A percentile compares a stretch with the other conserved stretches of the same genome.
These are phyloP conservation scores for Lactifluus rugatus DNA, from an alignment of 768 basidiomycete species.

Conservation along the genomic window DNA sequence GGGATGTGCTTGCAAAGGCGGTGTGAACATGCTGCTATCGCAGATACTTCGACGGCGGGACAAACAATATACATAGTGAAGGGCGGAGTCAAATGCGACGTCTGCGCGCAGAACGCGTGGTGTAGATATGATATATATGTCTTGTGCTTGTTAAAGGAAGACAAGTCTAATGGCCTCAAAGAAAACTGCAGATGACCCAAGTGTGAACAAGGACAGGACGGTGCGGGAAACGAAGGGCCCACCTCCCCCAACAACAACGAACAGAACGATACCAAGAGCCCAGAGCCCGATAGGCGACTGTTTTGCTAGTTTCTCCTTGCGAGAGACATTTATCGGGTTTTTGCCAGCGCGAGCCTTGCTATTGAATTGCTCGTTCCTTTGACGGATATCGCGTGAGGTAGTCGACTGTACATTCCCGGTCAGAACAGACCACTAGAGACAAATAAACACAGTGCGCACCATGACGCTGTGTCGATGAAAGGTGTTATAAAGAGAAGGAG, in stretches of 20 bases:
- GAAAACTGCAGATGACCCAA: conserved; percentile 38
- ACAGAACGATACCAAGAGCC: conserved; percentile 64
- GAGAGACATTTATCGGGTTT: conserved; percentile 62
- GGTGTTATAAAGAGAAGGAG: conserved; percentile 1
- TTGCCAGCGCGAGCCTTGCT: conserved; percentile 64
- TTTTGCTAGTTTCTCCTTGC: conserved; percentile 61
- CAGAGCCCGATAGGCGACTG: conserved; percentile 66
- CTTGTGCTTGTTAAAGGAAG: conserved; percentile 40
- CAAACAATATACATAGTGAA: not conserved
- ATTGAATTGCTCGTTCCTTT: conserved; percentile 74
- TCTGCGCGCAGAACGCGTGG: not conserved
- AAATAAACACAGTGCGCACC: not conserved
- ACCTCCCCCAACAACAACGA: conserved; percentile 78
- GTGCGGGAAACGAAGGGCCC: conserved; percentile 22
- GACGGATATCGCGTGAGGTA: conserved; percentile 74
- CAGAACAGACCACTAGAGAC: not conserved
- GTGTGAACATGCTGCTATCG: not conserved
- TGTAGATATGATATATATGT: not conserved
- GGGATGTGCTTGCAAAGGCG: not conserved
- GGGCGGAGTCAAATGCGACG: not conserved
- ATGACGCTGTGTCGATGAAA: not conserved
- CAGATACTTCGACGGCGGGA: not conserved
- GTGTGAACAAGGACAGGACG: not conserved
- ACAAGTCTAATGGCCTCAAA: conserved; percentile 62
- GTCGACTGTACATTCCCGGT: conserved; percentile 22